phyloP scores from a whole-genome alignment of 2,329 filamentous ascomycete species.

The Aureobasidium musti region DNA sequence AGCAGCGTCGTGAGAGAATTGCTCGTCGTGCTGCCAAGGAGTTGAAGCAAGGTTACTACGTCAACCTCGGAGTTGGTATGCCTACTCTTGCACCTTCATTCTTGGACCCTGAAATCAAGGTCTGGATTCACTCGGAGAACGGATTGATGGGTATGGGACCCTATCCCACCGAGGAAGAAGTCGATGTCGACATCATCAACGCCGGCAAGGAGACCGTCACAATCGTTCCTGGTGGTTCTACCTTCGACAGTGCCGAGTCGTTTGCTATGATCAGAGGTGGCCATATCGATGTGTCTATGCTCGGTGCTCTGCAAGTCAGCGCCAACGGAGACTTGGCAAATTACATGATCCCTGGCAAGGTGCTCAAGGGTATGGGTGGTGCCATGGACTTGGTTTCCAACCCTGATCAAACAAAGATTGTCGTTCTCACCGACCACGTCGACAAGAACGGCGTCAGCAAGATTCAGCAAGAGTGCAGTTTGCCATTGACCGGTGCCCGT shows the following conservation, averaged over 20 bases:
- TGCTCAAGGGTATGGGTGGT: conserved; percentile 87
- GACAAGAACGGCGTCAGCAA: conserved; percentile 94
- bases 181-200: conserved; percentile 80
- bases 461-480: conserved; percentile 92
- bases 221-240: conserved; percentile 71
- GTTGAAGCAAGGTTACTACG: conserved; percentile 76
- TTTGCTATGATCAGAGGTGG: conserved; percentile 87
- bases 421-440: conserved; percentile 94
- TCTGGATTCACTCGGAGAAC: conserved; percentile 86
- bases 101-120: conserved; percentile 65
- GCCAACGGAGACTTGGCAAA: conserved; percentile 79
- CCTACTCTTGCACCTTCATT: conserved; percentile 82
- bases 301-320: conserved; percentile 79
- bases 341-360: conserved; percentile 86
- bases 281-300: conserved; percentile 79
- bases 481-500: conserved; percentile 84
- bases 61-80: conserved; percentile 81
- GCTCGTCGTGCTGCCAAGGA: conserved; percentile 76
- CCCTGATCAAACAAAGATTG: conserved; percentile 83
- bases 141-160: conserved; percentile 81
- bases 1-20: conserved; percentile 67
- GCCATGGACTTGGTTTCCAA: conserved; percentile 94
- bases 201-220: conserved; percentile 88
- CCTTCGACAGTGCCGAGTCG: conserved; percentile 77
- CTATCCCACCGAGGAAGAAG: conserved; percentile 70